Conservation (phyloP, 306 rosid species). For the Fagus sylvatica region DNA sequence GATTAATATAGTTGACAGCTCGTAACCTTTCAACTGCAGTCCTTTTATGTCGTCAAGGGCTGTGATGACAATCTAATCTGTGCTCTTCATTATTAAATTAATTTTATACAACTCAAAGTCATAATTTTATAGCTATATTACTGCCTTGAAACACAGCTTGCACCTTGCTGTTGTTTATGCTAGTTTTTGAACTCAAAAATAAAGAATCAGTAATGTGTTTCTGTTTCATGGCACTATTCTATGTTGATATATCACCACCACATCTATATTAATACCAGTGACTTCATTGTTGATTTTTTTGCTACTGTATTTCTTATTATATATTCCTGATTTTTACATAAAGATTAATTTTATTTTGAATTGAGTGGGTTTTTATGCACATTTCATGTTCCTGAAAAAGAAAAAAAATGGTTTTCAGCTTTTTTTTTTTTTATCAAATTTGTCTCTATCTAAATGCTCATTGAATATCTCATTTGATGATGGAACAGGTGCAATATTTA, state of each 20-base stretch:
- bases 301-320: background rate
- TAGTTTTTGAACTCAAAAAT: background rate
- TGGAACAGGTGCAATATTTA: slow-evolving; percentile 82
- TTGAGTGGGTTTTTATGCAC: background rate
- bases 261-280: background rate
- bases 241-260: background rate
- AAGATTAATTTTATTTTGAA: background rate
- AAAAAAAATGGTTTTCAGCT: background rate
- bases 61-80: background rate
- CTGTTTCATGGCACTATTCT: background rate
- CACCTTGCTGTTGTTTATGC: background rate
- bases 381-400: background rate
- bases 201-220: background rate
- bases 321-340: background rate
- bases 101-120: background rate
- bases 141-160: background rate
- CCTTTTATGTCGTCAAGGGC: background rate
- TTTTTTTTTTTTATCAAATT: background rate
- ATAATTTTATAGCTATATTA: background rate
- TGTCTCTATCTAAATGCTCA: background rate
- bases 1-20: background rate
- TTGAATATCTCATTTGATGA: slow-evolving; percentile 26
- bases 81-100: background rate
- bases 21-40: background rate
- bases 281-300: background rate